Conservation (phyloP, 2,329 filamentous ascomycete genomes). For the Cadophora gregata region DNA sequence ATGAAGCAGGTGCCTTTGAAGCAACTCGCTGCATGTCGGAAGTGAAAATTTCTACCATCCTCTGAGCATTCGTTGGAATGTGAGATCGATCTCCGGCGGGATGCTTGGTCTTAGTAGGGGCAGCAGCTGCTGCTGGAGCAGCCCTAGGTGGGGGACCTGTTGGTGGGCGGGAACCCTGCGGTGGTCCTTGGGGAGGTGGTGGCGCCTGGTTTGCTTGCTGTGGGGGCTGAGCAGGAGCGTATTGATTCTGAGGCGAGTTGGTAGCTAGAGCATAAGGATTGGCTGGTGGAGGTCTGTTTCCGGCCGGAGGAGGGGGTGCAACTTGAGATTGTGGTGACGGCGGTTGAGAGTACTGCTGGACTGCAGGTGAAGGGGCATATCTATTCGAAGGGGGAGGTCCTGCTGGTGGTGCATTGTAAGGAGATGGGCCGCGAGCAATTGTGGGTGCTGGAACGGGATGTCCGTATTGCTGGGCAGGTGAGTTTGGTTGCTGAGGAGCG, state of each 20-base stretch:
- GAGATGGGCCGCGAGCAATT: constrained; percentile 77
- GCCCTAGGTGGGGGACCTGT: constrained; percentile 52
- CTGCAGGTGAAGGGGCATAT: constrained; percentile 72
- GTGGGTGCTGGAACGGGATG: constrained; percentile 56
- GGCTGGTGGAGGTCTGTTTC: constrained; percentile 53
- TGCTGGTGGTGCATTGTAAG: constrained; percentile 82
- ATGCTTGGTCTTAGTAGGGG: constrained; percentile 68
- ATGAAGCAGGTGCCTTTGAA: constrained; percentile 81
- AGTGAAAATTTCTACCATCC: constrained; percentile 80
- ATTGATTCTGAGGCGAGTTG: constrained; percentile 57
- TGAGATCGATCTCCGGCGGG: constrained; percentile 89
- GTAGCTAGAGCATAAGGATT: constrained; percentile 68
- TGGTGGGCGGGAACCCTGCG: constrained; percentile 48
- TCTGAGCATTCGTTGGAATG: constrained; percentile 78
- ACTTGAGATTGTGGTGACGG: constrained; percentile 47
- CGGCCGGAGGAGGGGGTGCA: constrained; percentile 49
- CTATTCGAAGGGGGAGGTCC: constrained; percentile 73
- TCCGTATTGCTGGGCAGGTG: constrained; percentile 48
- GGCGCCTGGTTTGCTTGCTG: constrained; percentile 45
- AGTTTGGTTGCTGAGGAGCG: constrained; percentile 61
- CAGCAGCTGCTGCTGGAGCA: constrained; percentile 51
- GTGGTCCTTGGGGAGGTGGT: constrained; percentile 53
- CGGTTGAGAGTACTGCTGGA: constrained; percentile 57
- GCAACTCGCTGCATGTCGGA: constrained; percentile 90
- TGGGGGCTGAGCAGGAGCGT: constrained; percentile 62